Evolutionary conservation across 2,329 filamentous ascomycete species (phyloP), one percentile per base, ranked within the genome.

Genomic region (Neonectria ditissima): DNA sequence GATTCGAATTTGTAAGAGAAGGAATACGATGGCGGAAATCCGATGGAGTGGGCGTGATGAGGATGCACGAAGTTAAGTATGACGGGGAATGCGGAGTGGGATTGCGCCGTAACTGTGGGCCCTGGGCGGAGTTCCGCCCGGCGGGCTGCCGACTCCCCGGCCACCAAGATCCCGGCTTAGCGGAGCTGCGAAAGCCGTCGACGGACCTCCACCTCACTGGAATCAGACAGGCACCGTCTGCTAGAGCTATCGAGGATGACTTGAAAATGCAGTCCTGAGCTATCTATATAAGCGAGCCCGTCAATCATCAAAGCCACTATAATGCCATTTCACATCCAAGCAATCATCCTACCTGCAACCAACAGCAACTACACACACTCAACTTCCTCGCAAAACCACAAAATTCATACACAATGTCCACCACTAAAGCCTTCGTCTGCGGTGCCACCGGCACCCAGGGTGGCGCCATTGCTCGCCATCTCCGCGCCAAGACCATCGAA

Each of bases 381-480:
- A 26, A 11, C 9, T 37, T 14, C 26, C 44, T 24, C 41, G 24
- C 3, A 43, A 8, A 14, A 26, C 18, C 32, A 20, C 32, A 34
- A 37, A 62, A 20, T 16, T 39, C 28, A 69, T 52, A 68, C 67
- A 76, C 30, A 69, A 65, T 80, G 77, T 44, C 75, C 56, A 63
- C 75, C 65, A 57, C 62, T 10, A 75, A 66, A 24, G 74, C 78
- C 34, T 83, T 82, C 65, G 75, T 83, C 62, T 74, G 72, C 59
- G 77, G 75, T 54, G 79, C 78, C 7, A 83, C 81, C 1, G 81
- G 81, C 28, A 75, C 64, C 43, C 79, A 81, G 63, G 81, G 81
- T 50, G 74, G 74, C 4, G 74, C 78, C 10, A 62, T 82, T 26
- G 73, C 76, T 55, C 71, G 73, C 30, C 68, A 75, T 39, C 79